These are phyloP conservation scores for Auricularia heimuer DNA, from an alignment of 768 basidiomycete species.

Conservation along the genomic window DNA sequence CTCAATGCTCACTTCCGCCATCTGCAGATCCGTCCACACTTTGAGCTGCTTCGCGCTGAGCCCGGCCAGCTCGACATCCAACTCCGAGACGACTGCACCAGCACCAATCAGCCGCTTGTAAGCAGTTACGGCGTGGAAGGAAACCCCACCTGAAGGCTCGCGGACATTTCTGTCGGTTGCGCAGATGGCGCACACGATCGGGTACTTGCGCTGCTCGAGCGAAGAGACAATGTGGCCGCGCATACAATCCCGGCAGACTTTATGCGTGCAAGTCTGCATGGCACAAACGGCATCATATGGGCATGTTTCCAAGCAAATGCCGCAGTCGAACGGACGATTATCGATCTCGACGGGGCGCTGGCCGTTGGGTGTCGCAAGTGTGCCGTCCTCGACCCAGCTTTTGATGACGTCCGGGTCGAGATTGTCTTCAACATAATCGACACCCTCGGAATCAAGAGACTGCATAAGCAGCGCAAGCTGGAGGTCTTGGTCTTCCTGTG, in stretches of 20 bases:
- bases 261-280: conserved; percentile 38
- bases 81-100: conserved; percentile 29
- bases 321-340: conserved; percentile 33
- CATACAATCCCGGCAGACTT: conserved; percentile 46
- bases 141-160: conserved; percentile 24
- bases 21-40: conserved; percentile 38
- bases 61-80: conserved; percentile 34
- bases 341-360: not conserved
- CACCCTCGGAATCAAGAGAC: not conserved
- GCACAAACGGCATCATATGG: conserved; percentile 32
- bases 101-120: not conserved
- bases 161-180: conserved; percentile 18
- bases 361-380: not conserved
- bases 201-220: conserved; percentile 47
- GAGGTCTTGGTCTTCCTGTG: not conserved
- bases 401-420: not conserved
- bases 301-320: conserved; percentile 44
- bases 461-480: not conserved
- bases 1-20: conserved; percentile 32
- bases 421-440: not conserved
- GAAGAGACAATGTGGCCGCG: conserved; percentile 31
- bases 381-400: not conserved
- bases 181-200: conserved; percentile 55
- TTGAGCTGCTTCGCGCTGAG: conserved; percentile 33
- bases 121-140: conserved; percentile 4